Evolutionary conservation across 768 basidiomycete species (phyloP), one percentile per base, ranked within the genome.

Genomic region (Tephrocybe sp.): DNA sequence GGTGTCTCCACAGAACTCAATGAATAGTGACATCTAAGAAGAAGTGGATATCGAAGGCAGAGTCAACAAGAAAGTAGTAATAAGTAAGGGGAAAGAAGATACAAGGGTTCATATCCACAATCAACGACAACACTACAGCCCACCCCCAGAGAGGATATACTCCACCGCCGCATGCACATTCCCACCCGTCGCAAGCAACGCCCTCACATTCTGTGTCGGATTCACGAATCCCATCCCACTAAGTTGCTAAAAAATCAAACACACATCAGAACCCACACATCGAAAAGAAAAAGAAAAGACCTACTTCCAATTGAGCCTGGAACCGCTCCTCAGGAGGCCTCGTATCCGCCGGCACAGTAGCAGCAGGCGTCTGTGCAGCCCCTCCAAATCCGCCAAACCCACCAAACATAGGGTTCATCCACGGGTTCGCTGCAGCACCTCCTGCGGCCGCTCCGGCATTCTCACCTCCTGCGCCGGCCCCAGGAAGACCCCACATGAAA

Each of bases 181-280:
- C 9, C 95, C 94, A n/a, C 83, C 92, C 0, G 93, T 94, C 41
- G 91, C 92, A 8, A 92, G 77, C 35, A 98, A 72, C 4, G 96
- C 94, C 4, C 94, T 78, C 6, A 98, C 77, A 64, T 98, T 98
- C 76, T 93, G 90, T 34, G 80, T 66, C 7, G 92, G 92, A 49
- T 96, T 93, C 44, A 78, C 82, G 68, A 98, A 92, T 1, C 92
- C 95, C 96, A 98, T 98, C 52, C 89, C 90, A 64, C 92, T 87
- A 61, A 98, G 67, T 86, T 95, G 92, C 89, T 92, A 28, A 13
- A 41, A 18, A 42, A 34, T 4, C 36, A 2, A 16, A 37, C n/a
- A 19, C 9, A 2, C 9, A 18, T 37, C 5, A 37, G 36, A 2
- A 37, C n/a, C 36, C 22, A 26, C 60, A 31, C 22, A 30, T 44